Percentiles rank a stretch among this genome's conserved stretches.
These are phyloP conservation scores for Metschnikowia aberdeeniae DNA, from an alignment of 805 yeast genomes.

Conservation along the genomic window DNA sequence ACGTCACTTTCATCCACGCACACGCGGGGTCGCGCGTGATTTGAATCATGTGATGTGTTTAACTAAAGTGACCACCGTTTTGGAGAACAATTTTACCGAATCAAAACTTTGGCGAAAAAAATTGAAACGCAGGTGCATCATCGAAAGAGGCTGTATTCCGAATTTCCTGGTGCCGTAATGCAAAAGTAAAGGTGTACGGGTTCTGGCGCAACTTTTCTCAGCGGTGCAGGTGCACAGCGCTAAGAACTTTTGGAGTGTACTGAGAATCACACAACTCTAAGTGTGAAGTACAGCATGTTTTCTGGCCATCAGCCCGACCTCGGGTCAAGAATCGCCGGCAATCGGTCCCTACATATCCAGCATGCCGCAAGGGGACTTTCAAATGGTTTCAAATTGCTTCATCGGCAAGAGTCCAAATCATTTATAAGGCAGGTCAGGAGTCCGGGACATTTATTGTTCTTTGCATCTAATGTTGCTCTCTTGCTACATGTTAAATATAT, in stretches of 20 bases:
- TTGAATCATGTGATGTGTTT: neutral
- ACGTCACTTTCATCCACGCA: neutral
- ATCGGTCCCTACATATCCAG: slow-evolving; percentile 10
- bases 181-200: slow-evolving; percentile 1
- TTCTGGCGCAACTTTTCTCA: slow-evolving; percentile 5
- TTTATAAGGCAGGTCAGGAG: slow-evolving; percentile 13
- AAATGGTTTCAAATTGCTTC: slow-evolving; percentile 3
- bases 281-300: neutral
- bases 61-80: too few species aligned
- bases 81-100: too few species aligned
- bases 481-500: slow-evolving; percentile 14
- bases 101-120: too few species aligned
- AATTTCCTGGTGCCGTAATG: too few species aligned
- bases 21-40: neutral
- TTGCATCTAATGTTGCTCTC: slow-evolving; percentile 17
- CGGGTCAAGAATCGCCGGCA: neutral
- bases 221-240: neutral
- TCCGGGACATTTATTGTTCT: slow-evolving; percentile 16
- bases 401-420: slow-evolving; percentile 11
- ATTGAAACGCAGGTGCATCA: too few species aligned
- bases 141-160: too few species aligned
- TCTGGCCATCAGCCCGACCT: neutral
- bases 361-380: slow-evolving; percentile 8
- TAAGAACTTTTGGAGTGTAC: neutral
- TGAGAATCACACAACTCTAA: neutral